phyloP scores from a whole-genome alignment of 2,329 filamentous ascomycete genomes.

The Arachnopeziza araneosa region DNA sequence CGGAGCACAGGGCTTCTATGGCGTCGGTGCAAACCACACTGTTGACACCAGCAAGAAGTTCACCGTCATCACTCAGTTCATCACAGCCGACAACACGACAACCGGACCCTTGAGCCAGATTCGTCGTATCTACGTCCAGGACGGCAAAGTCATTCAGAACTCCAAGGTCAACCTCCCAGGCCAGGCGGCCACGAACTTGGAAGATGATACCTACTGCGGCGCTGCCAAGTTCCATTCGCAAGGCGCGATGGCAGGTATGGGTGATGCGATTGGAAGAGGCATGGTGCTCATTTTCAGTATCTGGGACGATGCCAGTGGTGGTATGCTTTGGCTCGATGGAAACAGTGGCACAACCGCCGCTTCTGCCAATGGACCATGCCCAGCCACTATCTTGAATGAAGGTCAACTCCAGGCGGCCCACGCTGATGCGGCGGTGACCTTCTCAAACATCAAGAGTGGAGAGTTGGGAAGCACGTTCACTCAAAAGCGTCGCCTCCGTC shows the following conservation, averaged over 20 bases:
- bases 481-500: background rate
- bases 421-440: constrained; percentile 38
- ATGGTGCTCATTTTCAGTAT: constrained; percentile 61
- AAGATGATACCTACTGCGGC: constrained; percentile 55
- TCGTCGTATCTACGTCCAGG: constrained; percentile 50
- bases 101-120: constrained; percentile 46
- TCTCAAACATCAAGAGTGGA: constrained; percentile 19
- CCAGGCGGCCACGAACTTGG: constrained; percentile 40
- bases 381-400: constrained; percentile 33
- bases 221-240: constrained; percentile 43
- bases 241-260: constrained; percentile 51
- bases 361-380: constrained; percentile 47
- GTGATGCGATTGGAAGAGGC: constrained; percentile 42
- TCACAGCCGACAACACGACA: constrained; percentile 43
- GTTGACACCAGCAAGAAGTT: constrained; percentile 47
- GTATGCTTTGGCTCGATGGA: constrained; percentile 71
- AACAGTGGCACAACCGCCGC: constrained; percentile 38
- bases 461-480: background rate
- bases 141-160: constrained; percentile 47
- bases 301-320: constrained; percentile 48
- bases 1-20: constrained; percentile 49
- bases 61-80: constrained; percentile 55
- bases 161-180: constrained; percentile 39
- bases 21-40: constrained; percentile 39
- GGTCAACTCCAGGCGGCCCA: constrained; percentile 43